Evolutionary conservation across 2,329 filamentous ascomycete genomes (phyloP), one percentile per base, ranked within the genome.

Genomic region (Plectosphaerella plurivora): DNA sequence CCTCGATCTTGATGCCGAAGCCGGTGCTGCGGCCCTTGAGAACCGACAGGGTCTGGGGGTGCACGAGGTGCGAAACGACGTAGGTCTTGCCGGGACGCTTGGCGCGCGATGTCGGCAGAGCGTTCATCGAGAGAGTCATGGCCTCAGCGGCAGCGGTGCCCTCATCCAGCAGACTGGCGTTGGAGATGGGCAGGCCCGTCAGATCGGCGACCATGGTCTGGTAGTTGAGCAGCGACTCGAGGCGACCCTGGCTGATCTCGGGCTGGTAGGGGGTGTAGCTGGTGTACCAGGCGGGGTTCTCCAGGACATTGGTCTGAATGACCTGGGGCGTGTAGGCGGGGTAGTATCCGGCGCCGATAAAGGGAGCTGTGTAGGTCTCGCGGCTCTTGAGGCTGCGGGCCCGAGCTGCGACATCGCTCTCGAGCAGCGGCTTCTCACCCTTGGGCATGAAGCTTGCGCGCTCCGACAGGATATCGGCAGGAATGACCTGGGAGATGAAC

Each of bases 181-280:
- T 97, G 55, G 93, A 84, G 58, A 97, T 91, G 20, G 89, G 83
- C 28, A 97, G 79, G 2, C 83, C 91, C 0, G 93, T 97, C 58
- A 97, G 76, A 66, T 97, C 93, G 2, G 86, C 85, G 9, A 96
- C 87, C 75, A 97, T 79, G 16, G 93, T 97, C 76, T 97, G 93
- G 75, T 91, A 97, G 77, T 97, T 97, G 57, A 97, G 77, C 51
- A 97, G 76, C 6, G 91, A 96, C 77, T 97, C 91, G 56, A 97
- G 73, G 51, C 93, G 86, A 36, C 93, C 93, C 73, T 97, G 93
- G 68, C 91, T 96, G 75, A 97, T 96, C 73, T 97, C 93, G 3
- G 93, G 88, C 74, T 97, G 93, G 72, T 97, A 97, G 15, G 93
- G 93, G 0, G 93, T 97, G 70, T 97, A 97, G 73, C 91, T 96